phyloP scores from a whole-genome alignment of 2,329 filamentous ascomycete species.

The Blumeria graminis region DNA sequence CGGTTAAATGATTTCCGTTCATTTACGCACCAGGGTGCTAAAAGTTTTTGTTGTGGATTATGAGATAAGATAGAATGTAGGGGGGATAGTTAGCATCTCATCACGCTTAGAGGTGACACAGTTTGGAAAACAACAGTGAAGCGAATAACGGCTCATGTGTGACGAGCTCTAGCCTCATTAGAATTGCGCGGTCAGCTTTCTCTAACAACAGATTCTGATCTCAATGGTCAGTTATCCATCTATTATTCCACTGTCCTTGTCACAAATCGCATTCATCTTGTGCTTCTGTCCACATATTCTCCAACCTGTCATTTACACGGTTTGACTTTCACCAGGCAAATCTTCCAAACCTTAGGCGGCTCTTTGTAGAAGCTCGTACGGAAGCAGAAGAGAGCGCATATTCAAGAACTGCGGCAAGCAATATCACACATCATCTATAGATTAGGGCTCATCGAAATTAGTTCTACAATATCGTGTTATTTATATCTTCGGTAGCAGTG shows the following conservation, averaged over 20 bases:
- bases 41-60: not conserved
- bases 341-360: conserved; percentile 78
- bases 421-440: not conserved
- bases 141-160: too few relatives aligned
- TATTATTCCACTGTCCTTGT: too few relatives aligned
- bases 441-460: conserved; percentile 16
- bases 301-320: too few relatives aligned
- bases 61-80: too few relatives aligned
- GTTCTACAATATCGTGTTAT: conserved; percentile 96
- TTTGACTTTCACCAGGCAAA: conserved; percentile 26
- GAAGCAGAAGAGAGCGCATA: conserved; percentile 89
- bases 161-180: too few relatives aligned
- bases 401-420: conserved; percentile 66
- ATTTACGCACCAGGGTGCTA: not conserved
- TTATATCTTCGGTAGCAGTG: conserved; percentile 85
- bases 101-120: too few relatives aligned
- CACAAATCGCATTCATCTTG: too few relatives aligned
- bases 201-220: too few relatives aligned
- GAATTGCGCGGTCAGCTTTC: too few relatives aligned
- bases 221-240: not conserved
- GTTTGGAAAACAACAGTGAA: too few relatives aligned
- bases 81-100: too few relatives aligned
- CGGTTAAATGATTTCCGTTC: conserved; percentile 2
- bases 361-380: conserved; percentile 84
- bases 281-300: too few relatives aligned